phyloP scores from a whole-genome alignment of 176 grass and related monocot species.

The Zoysia japonica region DNA sequence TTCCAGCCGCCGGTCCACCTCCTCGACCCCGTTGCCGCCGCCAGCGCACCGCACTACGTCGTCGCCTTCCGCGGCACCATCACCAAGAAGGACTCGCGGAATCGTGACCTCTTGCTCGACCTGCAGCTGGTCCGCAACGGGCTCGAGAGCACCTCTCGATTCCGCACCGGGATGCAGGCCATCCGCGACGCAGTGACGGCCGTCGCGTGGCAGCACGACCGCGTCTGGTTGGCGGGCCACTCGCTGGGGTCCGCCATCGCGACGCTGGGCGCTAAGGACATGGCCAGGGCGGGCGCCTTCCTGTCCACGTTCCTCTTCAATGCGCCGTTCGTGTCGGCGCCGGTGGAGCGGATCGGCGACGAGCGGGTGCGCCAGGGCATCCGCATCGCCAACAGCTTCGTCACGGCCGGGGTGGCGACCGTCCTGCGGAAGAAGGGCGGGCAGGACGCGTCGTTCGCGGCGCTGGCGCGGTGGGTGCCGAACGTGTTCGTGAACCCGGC shows the following conservation, averaged over 20 bases:
- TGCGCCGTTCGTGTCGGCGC: slow-evolving; percentile 57
- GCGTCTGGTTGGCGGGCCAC: slow-evolving; percentile 69
- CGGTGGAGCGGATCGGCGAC: slow-evolving; percentile 65
- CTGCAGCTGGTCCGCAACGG: slow-evolving; percentile 56
- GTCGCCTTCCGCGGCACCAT: slow-evolving; percentile 71
- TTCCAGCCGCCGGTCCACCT: slow-evolving; percentile 40
- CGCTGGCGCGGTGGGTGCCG: slow-evolving; percentile 61
- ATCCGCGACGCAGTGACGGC: slow-evolving; percentile 25
- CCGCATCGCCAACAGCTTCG: slow-evolving; percentile 59
- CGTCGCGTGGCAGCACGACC: slow-evolving; percentile 1
- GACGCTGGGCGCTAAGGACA: slow-evolving; percentile 53
- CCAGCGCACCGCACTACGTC: slow-evolving; percentile 48
- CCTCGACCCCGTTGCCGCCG: neutral
- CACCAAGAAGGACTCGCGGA: slow-evolving; percentile 44
- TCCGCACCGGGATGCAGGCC: slow-evolving; percentile 29
- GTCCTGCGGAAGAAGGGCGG: slow-evolving; percentile 21
- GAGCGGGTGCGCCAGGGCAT: slow-evolving; percentile 52
- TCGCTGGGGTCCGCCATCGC: slow-evolving; percentile 68
- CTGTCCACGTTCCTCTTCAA: slow-evolving; percentile 83
- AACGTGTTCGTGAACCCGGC: slow-evolving; percentile 69
- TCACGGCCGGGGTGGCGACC: slow-evolving; percentile 53
- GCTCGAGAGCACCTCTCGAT: slow-evolving; percentile 49
- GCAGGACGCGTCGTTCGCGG: slow-evolving; percentile 45
- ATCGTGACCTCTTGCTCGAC: slow-evolving; percentile 49
- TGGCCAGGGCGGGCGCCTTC: slow-evolving; percentile 46